Evolutionary conservation across 2,329 filamentous ascomycete species (phyloP).

Genomic region (Aspergillus proliferans): DNA sequence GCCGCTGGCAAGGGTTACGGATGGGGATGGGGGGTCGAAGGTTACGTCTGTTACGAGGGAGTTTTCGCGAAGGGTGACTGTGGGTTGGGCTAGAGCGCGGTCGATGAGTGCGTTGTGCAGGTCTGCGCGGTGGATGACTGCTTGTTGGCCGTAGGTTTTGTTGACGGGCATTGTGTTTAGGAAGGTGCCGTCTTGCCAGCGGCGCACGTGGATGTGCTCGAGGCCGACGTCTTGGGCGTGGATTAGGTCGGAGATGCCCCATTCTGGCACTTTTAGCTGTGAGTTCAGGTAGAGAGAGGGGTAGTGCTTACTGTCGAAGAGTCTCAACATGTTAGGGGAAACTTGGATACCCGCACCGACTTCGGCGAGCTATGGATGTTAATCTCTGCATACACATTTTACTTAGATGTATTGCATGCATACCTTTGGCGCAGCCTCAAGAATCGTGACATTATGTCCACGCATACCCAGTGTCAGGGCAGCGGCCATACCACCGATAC

Average conservation of each 20-base stretch:
- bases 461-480: slow-evolving; percentile 28
- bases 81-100: slow-evolving; percentile 21
- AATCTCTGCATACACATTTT: neutral
- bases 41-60: slow-evolving; percentile 21
- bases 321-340: slow-evolving; percentile 70
- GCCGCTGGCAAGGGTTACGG: slow-evolving; percentile 23
- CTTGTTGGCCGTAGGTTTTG: slow-evolving; percentile 28
- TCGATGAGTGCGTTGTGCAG: slow-evolving; percentile 29
- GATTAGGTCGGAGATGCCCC: slow-evolving; percentile 28
- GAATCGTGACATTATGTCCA: slow-evolving; percentile 27
- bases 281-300: neutral
- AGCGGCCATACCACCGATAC: slow-evolving; percentile 32
- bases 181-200: slow-evolving; percentile 29
- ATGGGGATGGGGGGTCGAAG: slow-evolving; percentile 19
- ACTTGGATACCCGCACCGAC: slow-evolving; percentile 79
- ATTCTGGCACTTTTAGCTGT: slow-evolving; percentile 15
- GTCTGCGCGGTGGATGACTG: slow-evolving; percentile 32
- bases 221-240: slow-evolving; percentile 28
- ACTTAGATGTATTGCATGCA: neutral
- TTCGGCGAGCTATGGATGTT: slow-evolving; percentile 23
- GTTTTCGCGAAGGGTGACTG: slow-evolving; percentile 25
- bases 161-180: slow-evolving; percentile 29
- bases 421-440: slow-evolving; percentile 32
- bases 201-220: slow-evolving; percentile 30
- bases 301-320: slow-evolving; percentile 53